A percentile compares a stretch with the other conserved stretches of the same genome.
These are phyloP conservation scores for Cornus kousa DNA, from an alignment of 148 eudicot genomes.

Conservation along the genomic window DNA sequence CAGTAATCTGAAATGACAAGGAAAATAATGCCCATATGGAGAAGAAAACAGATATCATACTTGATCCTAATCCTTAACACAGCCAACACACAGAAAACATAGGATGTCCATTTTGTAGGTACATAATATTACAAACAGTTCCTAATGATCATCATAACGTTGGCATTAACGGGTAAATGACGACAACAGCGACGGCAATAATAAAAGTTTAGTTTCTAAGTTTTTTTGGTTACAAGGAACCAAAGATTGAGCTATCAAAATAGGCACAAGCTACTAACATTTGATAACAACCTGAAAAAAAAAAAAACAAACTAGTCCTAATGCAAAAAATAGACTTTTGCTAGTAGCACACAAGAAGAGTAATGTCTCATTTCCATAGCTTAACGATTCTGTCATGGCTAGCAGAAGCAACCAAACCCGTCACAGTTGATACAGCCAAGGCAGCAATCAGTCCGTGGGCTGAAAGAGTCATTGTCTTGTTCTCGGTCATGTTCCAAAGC, in stretches of 20 bases:
- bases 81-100: too few species aligned
- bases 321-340: background rate
- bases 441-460: conserved; percentile 50
- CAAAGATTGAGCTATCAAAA: background rate
- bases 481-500: conserved; percentile 73
- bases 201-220: background rate
- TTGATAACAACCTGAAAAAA: background rate
- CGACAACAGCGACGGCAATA: background rate
- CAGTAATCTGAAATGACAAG: too few species aligned
- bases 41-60: too few species aligned
- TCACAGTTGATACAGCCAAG: conserved; percentile 42
- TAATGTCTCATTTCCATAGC: conserved; percentile 53
- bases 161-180: background rate
- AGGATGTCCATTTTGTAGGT: background rate
- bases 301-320: background rate
- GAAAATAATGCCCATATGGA: too few species aligned
- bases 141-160: background rate
- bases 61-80: too few species aligned
- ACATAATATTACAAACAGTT: background rate
- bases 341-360: background rate
- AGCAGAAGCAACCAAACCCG: conserved; percentile 59
- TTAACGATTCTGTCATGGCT: conserved; percentile 57
- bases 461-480: conserved; percentile 50
- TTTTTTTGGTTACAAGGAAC: background rate
- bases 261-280: background rate